Evolutionary conservation across 768 basidiomycete species (phyloP).

Genomic region (Boletus rex-veris): DNA sequence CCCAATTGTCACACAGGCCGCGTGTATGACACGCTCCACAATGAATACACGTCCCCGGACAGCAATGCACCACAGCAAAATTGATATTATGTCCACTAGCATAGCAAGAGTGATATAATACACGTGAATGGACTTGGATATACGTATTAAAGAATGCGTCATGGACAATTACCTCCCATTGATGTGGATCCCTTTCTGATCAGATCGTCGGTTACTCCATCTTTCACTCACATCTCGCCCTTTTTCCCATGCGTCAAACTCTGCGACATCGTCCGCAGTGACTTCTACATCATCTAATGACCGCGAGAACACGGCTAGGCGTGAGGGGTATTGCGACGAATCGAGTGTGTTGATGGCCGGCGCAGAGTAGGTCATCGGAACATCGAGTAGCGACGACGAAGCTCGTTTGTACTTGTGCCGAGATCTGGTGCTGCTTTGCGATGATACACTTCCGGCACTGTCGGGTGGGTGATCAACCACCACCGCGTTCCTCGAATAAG

Average conservation of each 20-base stretch:
- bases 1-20: constrained; percentile 23
- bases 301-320: not conserved
- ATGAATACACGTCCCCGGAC: not conserved
- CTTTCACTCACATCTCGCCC: constrained; percentile 52
- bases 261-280: constrained; percentile 2
- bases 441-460: constrained; percentile 38
- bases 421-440: constrained; percentile 20
- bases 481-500: constrained; percentile 1
- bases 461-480: constrained; percentile 55
- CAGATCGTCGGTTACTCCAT: constrained; percentile 41
- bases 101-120: constrained; percentile 14
- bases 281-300: not conserved
- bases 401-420: constrained; percentile 30
- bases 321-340: constrained; percentile 7
- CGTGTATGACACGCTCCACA: constrained; percentile 18
- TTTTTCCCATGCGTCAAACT: constrained; percentile 38
- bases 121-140: constrained; percentile 7
- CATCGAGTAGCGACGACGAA: constrained; percentile 41
- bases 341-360: constrained; percentile 37
- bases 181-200: constrained; percentile 33
- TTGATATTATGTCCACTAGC: not conserved
- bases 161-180: no score
- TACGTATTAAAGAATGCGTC: not conserved
- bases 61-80: not conserved
- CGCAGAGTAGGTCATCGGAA: constrained; percentile 26